phyloP scores from a whole-genome alignment of 1,284 basidiomycete species.

The Austropuccinia psidii region DNA sequence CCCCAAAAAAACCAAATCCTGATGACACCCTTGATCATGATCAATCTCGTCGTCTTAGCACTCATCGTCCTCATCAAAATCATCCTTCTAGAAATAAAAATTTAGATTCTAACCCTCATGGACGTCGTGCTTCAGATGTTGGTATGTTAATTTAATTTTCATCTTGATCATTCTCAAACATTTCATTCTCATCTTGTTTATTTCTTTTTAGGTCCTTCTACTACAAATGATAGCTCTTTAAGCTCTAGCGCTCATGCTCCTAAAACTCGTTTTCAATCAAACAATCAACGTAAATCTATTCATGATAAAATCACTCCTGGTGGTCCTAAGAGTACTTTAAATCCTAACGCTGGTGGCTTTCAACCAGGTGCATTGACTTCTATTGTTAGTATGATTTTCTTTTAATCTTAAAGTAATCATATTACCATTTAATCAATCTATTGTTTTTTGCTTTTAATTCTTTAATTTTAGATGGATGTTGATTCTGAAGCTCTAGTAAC shows the following conservation, averaged over 20 bases:
- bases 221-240: background rate
- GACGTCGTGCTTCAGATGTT: slow-evolving; percentile 32
- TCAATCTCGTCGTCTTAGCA: slow-evolving; percentile 11
- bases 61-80: slow-evolving; percentile 6
- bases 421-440: background rate
- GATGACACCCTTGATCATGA: slow-evolving; percentile 12
- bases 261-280: slow-evolving; percentile 24
- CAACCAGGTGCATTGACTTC: slow-evolving; percentile 43
- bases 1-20: background rate
- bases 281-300: slow-evolving; percentile 20
- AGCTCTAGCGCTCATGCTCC: slow-evolving; percentile 31
- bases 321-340: slow-evolving; percentile 40
- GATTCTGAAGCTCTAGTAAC: slow-evolving; percentile 33
- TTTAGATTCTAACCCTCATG: background rate
- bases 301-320: slow-evolving; percentile 6
- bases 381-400: slow-evolving; percentile 40
- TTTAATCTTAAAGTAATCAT: background rate
- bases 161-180: background rate
- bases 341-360: slow-evolving; percentile 46
- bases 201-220: background rate
- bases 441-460: background rate
- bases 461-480: slow-evolving; percentile 23
- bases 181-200: background rate
- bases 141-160: background rate
- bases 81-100: background rate